Evolutionary conservation across 179 eudicot species (phyloP).

Genomic region (Nepenthes alata): DNA sequence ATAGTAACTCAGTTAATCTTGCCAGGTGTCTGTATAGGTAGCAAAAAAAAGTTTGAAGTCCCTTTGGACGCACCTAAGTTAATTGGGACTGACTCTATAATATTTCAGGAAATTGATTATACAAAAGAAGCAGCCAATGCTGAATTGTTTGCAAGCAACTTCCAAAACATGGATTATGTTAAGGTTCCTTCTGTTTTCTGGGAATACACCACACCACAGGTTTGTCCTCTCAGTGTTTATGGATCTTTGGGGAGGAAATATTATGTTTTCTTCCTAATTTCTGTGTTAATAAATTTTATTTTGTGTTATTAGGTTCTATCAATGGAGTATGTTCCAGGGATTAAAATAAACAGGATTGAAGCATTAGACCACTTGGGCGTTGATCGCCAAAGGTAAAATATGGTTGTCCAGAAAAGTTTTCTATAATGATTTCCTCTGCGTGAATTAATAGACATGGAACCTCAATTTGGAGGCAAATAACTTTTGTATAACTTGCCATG

Average conservation of each 20-base stretch:
- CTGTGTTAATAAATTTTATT: constrained; percentile 11
- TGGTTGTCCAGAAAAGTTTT: neutral
- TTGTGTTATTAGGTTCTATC: constrained; percentile 51
- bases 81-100: constrained; percentile 6
- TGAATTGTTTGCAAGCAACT: constrained; percentile 75
- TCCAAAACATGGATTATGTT: constrained; percentile 73
- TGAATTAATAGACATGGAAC: neutral
- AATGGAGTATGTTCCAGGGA: constrained; percentile 97
- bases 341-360: constrained; percentile 86
- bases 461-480: neutral
- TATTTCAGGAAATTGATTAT: constrained; percentile 72
- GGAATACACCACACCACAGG: constrained; percentile 99
- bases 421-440: neutral
- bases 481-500: neutral
- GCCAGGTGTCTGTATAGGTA: neutral
- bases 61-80: neutral
- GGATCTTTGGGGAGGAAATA: constrained; percentile 2
- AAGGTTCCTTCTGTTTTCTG: constrained; percentile 80
- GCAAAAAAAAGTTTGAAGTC: neutral
- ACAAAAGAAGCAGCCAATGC: constrained; percentile 98
- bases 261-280: constrained; percentile 10
- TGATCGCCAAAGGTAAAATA: constrained; percentile 63
- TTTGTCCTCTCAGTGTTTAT: constrained; percentile 13
- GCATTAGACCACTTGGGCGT: constrained; percentile 83
- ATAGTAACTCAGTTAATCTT: neutral